Evolutionary conservation across 2,329 filamentous ascomycete species (phyloP), one percentile per base, ranked within the genome.

Genomic region (Amauroascus verrucosus): DNA sequence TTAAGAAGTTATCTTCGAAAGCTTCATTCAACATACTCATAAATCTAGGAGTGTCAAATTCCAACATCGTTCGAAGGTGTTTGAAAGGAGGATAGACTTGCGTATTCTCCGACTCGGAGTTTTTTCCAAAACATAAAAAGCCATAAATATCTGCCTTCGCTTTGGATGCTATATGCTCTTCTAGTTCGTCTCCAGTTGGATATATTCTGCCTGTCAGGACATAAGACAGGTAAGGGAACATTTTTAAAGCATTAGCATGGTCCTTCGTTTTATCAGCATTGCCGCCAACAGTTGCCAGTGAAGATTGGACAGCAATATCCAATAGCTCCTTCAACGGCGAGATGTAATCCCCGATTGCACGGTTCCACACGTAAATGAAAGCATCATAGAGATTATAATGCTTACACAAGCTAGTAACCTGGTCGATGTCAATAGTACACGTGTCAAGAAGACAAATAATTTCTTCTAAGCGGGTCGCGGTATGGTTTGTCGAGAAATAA

Each of bases 21-120:
- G 91, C 93, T 68, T 98, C 94, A 61, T 98, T 98, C 38, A 98
- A 73, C 62, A 91, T 88, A 66, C 90, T 97, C 72, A 98, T 79
- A 61, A 97, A 95, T 67, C 88, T 96, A 1, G 89, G 82, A 0
- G 90, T 83, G 67, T 97, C 89, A 60, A 94, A 95, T 57, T 86
- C 83, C 44, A 98, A 77, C 46, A 98, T 83, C 60, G 88, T 79
- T 40, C 85, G 81, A 14, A 98, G 77, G 63, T 94, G 91, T 0
- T 88, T 86, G 64, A 95, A 97, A 0, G 87, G 83, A 0, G 85
- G 85, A 61, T 91, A 83, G 3, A 78, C 70, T 1, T 30, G 45
- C 24, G 74, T 72, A 48, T 76, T 70, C 13, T 70, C 67, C 1
- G 84, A 68, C 50, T 90, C 82, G 37, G 28, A n/a, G 9, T 49